Evolutionary conservation across 1,139 yeast genomes (phyloP).

Genomic region (Hemisphaericaspora xylofermentans): DNA sequence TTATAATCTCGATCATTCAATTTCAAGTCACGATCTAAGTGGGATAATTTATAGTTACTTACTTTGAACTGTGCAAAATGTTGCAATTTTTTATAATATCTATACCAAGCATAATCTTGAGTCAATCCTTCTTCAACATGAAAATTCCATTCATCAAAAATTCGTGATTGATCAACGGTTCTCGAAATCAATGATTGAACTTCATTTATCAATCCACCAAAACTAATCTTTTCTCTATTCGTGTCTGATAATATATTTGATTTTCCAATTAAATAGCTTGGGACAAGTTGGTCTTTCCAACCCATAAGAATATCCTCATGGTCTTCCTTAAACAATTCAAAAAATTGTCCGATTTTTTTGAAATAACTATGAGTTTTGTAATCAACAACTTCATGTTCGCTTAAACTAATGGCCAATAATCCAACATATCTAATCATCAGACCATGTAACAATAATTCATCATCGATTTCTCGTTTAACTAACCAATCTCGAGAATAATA

Average conservation of each 20-base stretch:
- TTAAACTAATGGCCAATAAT: conserved; percentile 33
- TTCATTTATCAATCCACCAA: conserved; percentile 21
- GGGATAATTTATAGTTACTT: conserved; percentile 52
- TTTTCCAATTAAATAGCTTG: conserved; percentile 22
- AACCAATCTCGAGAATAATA: conserved; percentile 38
- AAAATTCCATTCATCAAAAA: conserved; percentile 37
- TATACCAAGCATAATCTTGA: conserved; percentile 73
- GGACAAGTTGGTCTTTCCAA: conserved; percentile 26
- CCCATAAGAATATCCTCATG: conserved; percentile 14
- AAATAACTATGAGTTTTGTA: conserved; percentile 27
- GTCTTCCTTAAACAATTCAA: conserved; percentile 16
- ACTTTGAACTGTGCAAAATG: conserved; percentile 58
- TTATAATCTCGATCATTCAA: conserved; percentile 23
- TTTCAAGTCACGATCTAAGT: conserved; percentile 42
- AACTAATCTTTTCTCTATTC: conserved; percentile 17
- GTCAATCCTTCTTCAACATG: conserved; percentile 48
- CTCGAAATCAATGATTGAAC: conserved; percentile 16
- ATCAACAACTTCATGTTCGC: conserved; percentile 46
- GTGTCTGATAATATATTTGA: conserved; percentile 24
- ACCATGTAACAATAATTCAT: conserved; percentile 32
- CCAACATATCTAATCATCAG: conserved; percentile 42
- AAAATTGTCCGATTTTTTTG: conserved; percentile 19
- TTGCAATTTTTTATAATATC: conserved; percentile 53
- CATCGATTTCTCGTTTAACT: conserved; percentile 27
- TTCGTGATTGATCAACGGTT: conserved; percentile 17